Evolutionary conservation across 768 basidiomycete genomes (phyloP), one percentile per base, ranked within the genome.

Genomic region (Trametes coccinea): DNA sequence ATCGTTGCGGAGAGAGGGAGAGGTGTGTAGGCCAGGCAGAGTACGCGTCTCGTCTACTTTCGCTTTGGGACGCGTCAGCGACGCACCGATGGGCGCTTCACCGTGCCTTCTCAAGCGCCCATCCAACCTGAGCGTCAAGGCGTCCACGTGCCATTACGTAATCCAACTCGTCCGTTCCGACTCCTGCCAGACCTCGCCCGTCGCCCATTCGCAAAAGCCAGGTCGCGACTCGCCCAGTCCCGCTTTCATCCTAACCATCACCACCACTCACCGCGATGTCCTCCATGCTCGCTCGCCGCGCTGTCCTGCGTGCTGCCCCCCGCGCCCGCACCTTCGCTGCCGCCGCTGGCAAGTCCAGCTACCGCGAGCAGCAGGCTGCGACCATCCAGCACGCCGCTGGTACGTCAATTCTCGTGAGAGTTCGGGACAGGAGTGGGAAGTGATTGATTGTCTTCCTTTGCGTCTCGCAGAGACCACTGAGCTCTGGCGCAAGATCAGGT

Each of bases 401-500:
- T 70, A 63, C 33, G 69, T 62, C 50, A 47, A 62, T 37, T 6
- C 39, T 40, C 41, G 59, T 47, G 29, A 14, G 17, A 39, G 17
- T 37, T 33, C 33, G 40, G 53, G 39, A 51, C 13, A 59, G 47
- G 57, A 33, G 44, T 47, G 22, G 22, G 22, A 22, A 22, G 22
- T 22, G 22, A 22, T 22, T 22, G 22, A 22, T 22, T 22, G 22
- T 22, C 22, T 22, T 22, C 66, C 63, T 69, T 16, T 16, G 30
- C 41, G 49, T 56, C n/a, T 45, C 56, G 40, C 68, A 94, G 92
- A 86, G 61, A 89, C 91, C 31, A 77, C 88, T 53, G 80, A 87
- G 57, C 84, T 94, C 66, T 94, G 92, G 92, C 86, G 90, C 71
- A 92, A 87, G 79, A 90, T 94, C 73, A 90, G 89, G 91, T 89